These are phyloP conservation scores for Cetraspora pellucida DNA, from an alignment of 192 early-diverging fungal species.

Conservation along the genomic window DNA sequence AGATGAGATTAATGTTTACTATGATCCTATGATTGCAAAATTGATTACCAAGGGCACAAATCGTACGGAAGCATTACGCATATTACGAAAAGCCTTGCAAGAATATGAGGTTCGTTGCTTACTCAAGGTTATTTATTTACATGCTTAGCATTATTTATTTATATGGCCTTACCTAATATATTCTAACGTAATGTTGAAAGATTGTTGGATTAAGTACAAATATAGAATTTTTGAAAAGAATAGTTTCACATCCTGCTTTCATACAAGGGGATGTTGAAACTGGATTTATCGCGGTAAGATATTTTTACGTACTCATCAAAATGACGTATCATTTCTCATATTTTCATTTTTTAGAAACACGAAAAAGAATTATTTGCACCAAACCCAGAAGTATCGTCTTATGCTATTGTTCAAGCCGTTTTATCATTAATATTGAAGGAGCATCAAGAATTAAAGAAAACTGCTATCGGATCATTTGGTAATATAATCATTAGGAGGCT, in stretches of 20 bases:
- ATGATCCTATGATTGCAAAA: constrained; percentile 97
- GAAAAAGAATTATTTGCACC: constrained; percentile 63
- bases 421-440: constrained; percentile 42
- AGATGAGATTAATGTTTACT: constrained; percentile 89
- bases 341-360: constrained; percentile 54
- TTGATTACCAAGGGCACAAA: constrained; percentile 83
- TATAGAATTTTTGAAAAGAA: constrained; percentile 83
- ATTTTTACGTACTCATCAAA: not conserved
- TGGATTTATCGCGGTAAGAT: constrained; percentile 81
- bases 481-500: no score
- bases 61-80: constrained; percentile 80
- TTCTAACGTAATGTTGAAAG: constrained; percentile 14
- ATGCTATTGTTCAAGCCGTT: constrained; percentile 70
- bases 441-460: constrained; percentile 39
- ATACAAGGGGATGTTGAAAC: constrained; percentile 89
- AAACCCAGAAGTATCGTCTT: constrained; percentile 41
- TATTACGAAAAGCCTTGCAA: constrained; percentile 76
- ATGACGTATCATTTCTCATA: not conserved
- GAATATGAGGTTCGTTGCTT: constrained; percentile 71
- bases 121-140: no score
- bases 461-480: constrained; percentile 30
- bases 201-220: constrained; percentile 92
- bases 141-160: no score
- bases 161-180: no score
- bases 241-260: constrained; percentile 81